Conservation (phyloP, 2,329 filamentous ascomycete genomes). For the Botrytis fabae region DNA sequence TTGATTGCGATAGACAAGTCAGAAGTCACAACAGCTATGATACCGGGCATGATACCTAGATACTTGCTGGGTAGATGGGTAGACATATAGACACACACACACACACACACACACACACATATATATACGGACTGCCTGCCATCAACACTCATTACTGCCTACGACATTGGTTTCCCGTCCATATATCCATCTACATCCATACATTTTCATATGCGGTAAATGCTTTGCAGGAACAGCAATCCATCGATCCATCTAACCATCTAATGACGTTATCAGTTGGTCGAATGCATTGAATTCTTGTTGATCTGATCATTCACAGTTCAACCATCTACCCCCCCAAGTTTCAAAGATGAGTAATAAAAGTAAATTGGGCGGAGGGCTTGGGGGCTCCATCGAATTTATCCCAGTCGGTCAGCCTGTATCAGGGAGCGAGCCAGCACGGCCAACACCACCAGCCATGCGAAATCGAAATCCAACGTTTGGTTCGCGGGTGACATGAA, state of each 20-base stretch:
- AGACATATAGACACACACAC: no score
- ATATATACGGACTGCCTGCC: neutral
- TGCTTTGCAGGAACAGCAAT: neutral
- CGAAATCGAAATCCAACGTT: neutral
- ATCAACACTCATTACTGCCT: neutral
- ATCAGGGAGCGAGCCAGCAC: neutral
- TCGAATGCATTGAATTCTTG: slow-evolving; percentile 19
- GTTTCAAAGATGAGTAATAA: slow-evolving; percentile 9
- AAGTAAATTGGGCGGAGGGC: neutral
- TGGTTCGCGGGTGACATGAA: neutral
- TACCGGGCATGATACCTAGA: no score
- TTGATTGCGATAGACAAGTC: no score
- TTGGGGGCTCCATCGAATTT: neutral
- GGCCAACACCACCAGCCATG: neutral
- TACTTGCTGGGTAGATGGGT: no score
- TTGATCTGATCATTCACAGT: slow-evolving; percentile 22
- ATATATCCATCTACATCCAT: neutral
- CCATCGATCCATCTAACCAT: neutral
- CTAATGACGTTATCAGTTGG: slow-evolving; percentile 18
- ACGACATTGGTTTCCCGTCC: neutral
- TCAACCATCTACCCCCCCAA: slow-evolving; percentile 15
- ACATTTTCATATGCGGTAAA: neutral
- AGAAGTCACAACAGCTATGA: no score
- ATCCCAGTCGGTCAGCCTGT: neutral
- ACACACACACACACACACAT: no score